Base-by-base conservation (phyloP, 208 protist species). In the Leishmania tarentolae region DNA sequence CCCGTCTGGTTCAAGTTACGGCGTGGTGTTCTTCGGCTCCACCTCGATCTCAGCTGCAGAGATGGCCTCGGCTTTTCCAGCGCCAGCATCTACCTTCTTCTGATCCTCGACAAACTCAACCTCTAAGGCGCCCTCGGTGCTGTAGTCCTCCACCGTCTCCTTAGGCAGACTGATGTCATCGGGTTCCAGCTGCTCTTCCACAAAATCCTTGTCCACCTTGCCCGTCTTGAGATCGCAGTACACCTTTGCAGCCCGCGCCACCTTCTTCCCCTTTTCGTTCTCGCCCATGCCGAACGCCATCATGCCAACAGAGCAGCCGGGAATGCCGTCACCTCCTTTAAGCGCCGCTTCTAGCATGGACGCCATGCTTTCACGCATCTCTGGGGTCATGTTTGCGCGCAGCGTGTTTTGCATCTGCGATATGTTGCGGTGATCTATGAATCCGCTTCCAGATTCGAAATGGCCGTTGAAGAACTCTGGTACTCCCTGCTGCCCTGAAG, bases 271-370 rank as follows among this genome's bases (percentile, higher is more conserved):
- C 76, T 90, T 94, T 76, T 98, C 95, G 76, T 98, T 97, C 63
- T 97, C 93, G 5, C 91, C 95, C 65, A 97, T 82, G 2, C 95
- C 95, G 85, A 98, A 98, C 21, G 95, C 95, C 95, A 98, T 98
- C 86, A 98, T 87, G 35, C 93, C 95, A 81, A 98, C 91, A 35
- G 87, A 85, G 19, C 84, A 84, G 31, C 87, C 85, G 47, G 92
- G 90, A 80, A 91, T 82, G 28, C 93, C 91, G 61, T 92, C 88
- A 11, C 90, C 92, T 11, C 83, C 46, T 78, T 93, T 86, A 75
- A 94, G 76, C 8, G 88, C 86, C 28, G 87, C 88, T 46, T 93
- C 87, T 83, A 97, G 86, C 90, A 96, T 90, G 0, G 91, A 87
- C 28, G 86, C 83, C 89, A 98, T 97, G 71, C 88, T 94, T 24